Evolutionary conservation across 192 early-diverging fungal species (phyloP).

Genomic region (Backusella luteola): DNA sequence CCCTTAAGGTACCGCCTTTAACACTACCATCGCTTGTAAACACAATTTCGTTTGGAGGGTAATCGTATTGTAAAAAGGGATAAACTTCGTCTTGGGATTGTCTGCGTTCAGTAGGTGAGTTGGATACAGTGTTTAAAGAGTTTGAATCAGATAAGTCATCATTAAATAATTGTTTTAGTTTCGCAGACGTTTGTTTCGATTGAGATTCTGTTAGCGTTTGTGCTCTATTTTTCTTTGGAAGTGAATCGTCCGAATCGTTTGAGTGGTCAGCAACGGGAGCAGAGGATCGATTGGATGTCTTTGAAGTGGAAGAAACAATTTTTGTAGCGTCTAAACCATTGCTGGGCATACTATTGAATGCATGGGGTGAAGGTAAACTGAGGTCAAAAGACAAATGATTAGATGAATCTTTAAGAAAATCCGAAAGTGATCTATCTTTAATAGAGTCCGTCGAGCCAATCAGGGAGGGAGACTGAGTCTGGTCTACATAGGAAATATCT

Average conservation of each 20-base stretch:
- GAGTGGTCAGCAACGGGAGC: background rate
- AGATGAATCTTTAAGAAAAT: slow-evolving; percentile 9
- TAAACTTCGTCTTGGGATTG: slow-evolving; percentile 84
- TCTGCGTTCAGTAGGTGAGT: slow-evolving; percentile 83
- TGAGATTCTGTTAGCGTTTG: slow-evolving; percentile 6
- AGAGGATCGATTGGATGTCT: slow-evolving; percentile 5
- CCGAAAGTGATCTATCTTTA: slow-evolving; percentile 4
- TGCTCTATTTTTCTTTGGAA: slow-evolving; percentile 2
- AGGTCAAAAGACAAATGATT: slow-evolving; percentile 2
- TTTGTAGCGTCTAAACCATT: slow-evolving; percentile 8
- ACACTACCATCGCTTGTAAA: slow-evolving; percentile 88
- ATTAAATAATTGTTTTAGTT: slow-evolving; percentile 60
- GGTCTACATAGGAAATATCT: background rate
- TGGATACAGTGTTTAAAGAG: slow-evolving; percentile 70
- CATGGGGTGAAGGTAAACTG: background rate
- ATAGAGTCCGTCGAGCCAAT: background rate
- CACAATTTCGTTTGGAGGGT: slow-evolving; percentile 66
- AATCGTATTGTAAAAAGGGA: slow-evolving; percentile 72
- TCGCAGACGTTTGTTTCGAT: slow-evolving; percentile 29
- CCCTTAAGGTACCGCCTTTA: slow-evolving; percentile 84
- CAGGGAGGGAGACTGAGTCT: background rate
- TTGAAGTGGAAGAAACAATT: slow-evolving; percentile 2
- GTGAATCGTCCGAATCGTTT: background rate
- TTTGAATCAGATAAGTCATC: slow-evolving; percentile 58
- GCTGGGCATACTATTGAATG: slow-evolving; percentile 8